These are phyloP conservation scores for Aristolochia fimbriata DNA, from an alignment of 164 flowering plant species.

Conservation along the genomic window DNA sequence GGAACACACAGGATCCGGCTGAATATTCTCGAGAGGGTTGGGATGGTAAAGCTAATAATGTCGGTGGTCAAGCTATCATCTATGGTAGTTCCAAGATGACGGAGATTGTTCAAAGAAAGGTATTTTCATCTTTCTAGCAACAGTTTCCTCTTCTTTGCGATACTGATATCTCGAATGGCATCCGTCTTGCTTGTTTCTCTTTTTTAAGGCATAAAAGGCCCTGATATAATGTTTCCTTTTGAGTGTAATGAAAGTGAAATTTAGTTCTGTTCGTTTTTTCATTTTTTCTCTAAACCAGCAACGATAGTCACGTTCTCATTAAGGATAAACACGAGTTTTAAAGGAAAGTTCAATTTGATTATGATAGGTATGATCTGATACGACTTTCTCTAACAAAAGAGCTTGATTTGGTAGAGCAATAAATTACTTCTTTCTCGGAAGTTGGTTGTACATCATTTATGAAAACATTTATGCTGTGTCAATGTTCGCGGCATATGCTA, in stretches of 20 bases:
- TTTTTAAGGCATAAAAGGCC: neutral
- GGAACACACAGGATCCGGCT: conserved; percentile 32
- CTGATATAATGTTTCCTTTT: no score
- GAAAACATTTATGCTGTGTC: no score
- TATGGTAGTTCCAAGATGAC: conserved; percentile 46
- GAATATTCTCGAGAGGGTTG: conserved; percentile 52
- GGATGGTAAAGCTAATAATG: conserved; percentile 39
- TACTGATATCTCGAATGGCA: neutral
- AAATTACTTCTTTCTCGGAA: neutral
- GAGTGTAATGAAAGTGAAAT: neutral
- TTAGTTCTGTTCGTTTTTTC: neutral
- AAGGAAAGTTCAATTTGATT: no score
- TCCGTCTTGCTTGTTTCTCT: neutral
- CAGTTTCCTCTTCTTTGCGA: neutral
- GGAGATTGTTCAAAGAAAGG: conserved; percentile 74
- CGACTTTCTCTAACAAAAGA: no score
- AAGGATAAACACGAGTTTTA: neutral
- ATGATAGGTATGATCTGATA: no score
- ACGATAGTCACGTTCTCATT: neutral
- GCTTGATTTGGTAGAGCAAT: neutral
- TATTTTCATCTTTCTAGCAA: conserved; percentile 15
- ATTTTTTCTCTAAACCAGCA: no score
- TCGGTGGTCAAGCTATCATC: conserved; percentile 24
- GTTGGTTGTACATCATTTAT: no score
- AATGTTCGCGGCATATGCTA: no score